phyloP scores from a whole-genome alignment of 371 early-diverging fungal genomes.

The Mucor ambiguus region DNA sequence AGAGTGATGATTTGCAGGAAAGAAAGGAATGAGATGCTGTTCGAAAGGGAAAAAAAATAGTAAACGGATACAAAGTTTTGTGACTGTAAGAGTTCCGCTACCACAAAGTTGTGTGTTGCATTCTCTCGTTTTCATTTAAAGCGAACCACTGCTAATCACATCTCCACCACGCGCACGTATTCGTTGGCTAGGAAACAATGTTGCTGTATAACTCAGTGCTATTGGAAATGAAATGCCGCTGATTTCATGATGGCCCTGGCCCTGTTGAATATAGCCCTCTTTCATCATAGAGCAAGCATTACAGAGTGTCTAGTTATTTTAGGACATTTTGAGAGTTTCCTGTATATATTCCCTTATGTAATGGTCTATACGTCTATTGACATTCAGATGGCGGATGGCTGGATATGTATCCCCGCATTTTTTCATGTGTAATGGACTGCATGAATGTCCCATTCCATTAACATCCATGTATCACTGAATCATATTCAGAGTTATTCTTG shows the following conservation, averaged over 20 bases:
- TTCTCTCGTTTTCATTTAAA: conserved; percentile 6
- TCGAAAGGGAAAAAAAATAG: neutral
- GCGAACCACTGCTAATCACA: conserved; percentile 17
- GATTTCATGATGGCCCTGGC: neutral
- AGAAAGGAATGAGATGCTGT: neutral
- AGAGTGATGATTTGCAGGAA: neutral
- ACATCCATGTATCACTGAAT: neutral
- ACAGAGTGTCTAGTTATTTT: neutral
- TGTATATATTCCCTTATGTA: neutral
- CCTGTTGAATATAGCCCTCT: neutral
- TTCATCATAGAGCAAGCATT: neutral
- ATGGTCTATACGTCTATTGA: neutral
- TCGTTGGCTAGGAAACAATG: conserved; percentile 16
- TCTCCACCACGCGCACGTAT: conserved; percentile 22
- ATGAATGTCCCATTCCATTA: neutral
- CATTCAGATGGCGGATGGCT: neutral
- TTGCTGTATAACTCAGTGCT: neutral
- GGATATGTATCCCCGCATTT: neutral
- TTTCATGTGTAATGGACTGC: neutral
- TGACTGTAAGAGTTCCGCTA: conserved; percentile 15
- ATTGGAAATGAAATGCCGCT: neutral
- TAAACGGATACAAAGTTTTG: neutral
- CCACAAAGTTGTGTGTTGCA: neutral
- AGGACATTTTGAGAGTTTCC: neutral
- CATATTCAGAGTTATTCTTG: neutral